Base-by-base conservation (phyloP, 805 yeast species). In the Schizosaccharomyces octosporus region DNA sequence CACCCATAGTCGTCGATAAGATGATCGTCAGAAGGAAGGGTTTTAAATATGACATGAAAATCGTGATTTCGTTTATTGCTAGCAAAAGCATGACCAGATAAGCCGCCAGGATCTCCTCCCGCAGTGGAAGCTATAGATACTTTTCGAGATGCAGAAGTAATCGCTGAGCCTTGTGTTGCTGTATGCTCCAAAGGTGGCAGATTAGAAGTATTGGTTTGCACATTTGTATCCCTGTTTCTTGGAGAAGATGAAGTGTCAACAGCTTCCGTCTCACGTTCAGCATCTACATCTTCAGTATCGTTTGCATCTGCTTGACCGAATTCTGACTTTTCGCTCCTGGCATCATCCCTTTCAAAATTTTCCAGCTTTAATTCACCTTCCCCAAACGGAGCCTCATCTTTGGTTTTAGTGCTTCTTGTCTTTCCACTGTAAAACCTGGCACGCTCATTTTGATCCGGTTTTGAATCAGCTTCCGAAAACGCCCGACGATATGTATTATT, bases 1-100 rank as follows among this genome's bases (percentile, higher is more conserved):
- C 97, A 93, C 32, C 87, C 80, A 67, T 84, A 89, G 66, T 88
- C 97, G 67, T 87, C 96, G 43, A 90, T 69, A 17, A 90, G 72
- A 60, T 83, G 74, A 67, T 90, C 97, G 58, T 80, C 78, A 29
- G 73, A 72, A 1, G 89, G 85, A 1, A 87, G 73, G 7, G 81
- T 75, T 62, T 81, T 76, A 74, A 90, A 93, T 2, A 83, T 66
- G 48, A 75, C 77, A 71, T 88, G 97, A 70, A 87, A 93, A 48
- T 86, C 95, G 4, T 76, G 73, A 67, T 88, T 78, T 61, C 94
- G 74, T 59, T 77, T 77, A 61, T 75, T 75, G 1, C 82, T 73
- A 0, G 96, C 87, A 67, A 65, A 64, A 13, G 69, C 66, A 61
- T 62, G 66, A 3, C 69, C 68, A 19, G 68, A 61, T 6, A 65